These are phyloP conservation scores for Posidonia australis DNA, from an alignment of 106 monocot genomes.

Conservation along the genomic window DNA sequence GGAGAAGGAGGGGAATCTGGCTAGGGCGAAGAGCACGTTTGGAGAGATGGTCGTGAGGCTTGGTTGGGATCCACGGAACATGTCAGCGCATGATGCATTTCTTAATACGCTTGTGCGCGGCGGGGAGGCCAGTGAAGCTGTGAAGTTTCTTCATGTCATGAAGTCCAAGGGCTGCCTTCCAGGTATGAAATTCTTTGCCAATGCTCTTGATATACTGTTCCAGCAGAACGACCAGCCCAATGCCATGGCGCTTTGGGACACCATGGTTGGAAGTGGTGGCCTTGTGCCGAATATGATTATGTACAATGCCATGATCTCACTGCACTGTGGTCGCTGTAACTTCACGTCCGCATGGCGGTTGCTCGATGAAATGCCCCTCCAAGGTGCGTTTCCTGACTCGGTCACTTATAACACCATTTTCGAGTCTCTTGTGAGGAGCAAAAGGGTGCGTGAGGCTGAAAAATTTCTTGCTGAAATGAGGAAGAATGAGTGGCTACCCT, in stretches of 20 bases:
- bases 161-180: conserved; percentile 53
- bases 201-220: conserved; percentile 42
- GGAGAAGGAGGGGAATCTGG: conserved; percentile 47
- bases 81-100: conserved; percentile 58
- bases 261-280: conserved; percentile 47
- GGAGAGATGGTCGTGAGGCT: conserved; percentile 64
- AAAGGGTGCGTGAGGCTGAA: conserved; percentile 33
- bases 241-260: conserved; percentile 43
- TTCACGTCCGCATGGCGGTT: conserved; percentile 23
- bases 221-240: conserved; percentile 21
- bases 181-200: conserved; percentile 50
- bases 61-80: conserved; percentile 47
- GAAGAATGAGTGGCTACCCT: conserved; percentile 53
- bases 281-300: conserved; percentile 38
- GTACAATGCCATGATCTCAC: conserved; percentile 49
- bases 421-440: conserved; percentile 52
- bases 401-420: conserved; percentile 57
- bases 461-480: conserved; percentile 61
- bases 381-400: conserved; percentile 52
- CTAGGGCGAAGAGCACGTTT: conserved; percentile 51
- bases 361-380: conserved; percentile 78
- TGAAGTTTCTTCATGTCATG: conserved; percentile 71
- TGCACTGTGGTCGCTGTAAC: conserved; percentile 26
- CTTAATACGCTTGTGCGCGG: conserved; percentile 46
- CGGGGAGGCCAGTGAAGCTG: conserved; percentile 30